Evolutionary conservation across 352 stramenopile genomes (phyloP), one percentile per base, ranked within the genome.

Genomic region (Pythium oligandrum): DNA sequence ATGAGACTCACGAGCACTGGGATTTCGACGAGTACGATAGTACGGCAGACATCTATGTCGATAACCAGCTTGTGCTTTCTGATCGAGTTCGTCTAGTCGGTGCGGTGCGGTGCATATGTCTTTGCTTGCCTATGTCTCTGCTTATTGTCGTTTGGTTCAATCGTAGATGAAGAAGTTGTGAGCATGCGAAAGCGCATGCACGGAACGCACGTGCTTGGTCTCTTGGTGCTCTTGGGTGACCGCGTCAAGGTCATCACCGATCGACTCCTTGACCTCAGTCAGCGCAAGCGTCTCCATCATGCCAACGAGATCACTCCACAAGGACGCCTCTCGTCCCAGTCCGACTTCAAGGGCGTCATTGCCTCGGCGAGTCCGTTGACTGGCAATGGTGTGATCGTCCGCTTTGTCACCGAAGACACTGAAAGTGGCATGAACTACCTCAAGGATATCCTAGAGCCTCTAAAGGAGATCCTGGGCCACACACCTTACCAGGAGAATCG

Each of bases 11-110:
- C 26, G 82, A 92, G 57, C 75, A 92, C 51, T 92, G 82, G 82
- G 75, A 88, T 36, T 90, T 92, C 55, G 63, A 66, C 35, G 76
- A 86, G 51, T 92, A 92, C 57, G 82, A 90, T 52, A 90, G 63
- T 38, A 66, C 53, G 26, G 73, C 64, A 3, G 73, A 89, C 46
- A 72, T 91, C 11, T 85, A 75, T 59, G 54, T 88, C 9, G 71
- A 61, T n/a, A 66, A 53, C 36, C 55, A 72, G 26, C 71, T 71
- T 1, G 58, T 93, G 40, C 54, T 93, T 34, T 82, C 68, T 2
- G 81, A 94, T 46, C 81, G 81, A 30, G 73, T 91, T 39, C 74
- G 78, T 4, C 61, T 94, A 8, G 63, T 65, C 57, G 78, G 81
- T 91, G 45, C 10, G 11, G 34, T 1, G 44, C 50, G 35, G 59